Evolutionary conservation across 257 asterid species (phyloP), one percentile per base, ranked within the genome.

Genomic region (Solanum dulcamara): DNA sequence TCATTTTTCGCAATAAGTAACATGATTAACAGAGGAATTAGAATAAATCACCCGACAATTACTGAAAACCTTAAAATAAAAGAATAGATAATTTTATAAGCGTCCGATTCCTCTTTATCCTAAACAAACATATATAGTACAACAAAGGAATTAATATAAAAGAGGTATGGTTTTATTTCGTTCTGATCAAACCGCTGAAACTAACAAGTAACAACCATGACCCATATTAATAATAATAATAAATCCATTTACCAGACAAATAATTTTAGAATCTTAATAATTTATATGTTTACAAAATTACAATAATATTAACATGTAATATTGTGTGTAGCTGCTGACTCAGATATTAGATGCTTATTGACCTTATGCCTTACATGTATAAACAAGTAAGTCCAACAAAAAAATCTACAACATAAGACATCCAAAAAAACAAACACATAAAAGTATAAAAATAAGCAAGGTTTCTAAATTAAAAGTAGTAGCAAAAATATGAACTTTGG

Each of bases 31-130:
- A 18, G 12, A 79, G 5, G 44, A 79, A 79, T 79, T 79, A 79
- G 83, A 79, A 79, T 48, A 48, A 79, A 79, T 79, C 83, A 79
- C 42, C 44, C 83, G 64, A 79, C 83, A 79, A 79, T 79, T 48
- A 79, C 66, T 79, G 83, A 79, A 48, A 79, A 48, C 28, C 44
- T 28, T 28, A 7, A 3, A 48, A 79, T 79, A 46, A 48, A 79
- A 46, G 64, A 46, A 28, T 9, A 77, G 53, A 48, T 8, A 51
- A 48, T 40, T n/a, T n/a, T 79, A 30, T 10, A 48, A 79, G 20
- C 10, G 24, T 79, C 44, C 14, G 30, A 79, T 79, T 48, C 83
- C 11, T 77, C 83, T 46, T 48, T 15, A 79, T 79, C 66, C 83
- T 48, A 79, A 71, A 79, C 64, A 28, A 79, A 22, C 42, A 79